phyloP scores from a whole-genome alignment of 352 stramenopile species.

The Phytophthora macrochlamydospora region DNA sequence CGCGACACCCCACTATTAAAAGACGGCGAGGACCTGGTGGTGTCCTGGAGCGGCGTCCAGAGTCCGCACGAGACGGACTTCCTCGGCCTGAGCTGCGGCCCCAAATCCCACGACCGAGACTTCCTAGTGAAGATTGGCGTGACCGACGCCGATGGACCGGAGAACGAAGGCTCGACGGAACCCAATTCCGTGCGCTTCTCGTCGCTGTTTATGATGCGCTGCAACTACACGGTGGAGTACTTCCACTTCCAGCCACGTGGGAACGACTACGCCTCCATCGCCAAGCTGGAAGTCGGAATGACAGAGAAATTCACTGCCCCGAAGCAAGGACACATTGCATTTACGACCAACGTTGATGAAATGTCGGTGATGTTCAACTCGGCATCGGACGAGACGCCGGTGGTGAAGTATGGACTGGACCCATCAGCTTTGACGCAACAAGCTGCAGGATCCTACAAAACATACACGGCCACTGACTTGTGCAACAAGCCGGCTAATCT shows the following conservation, averaged over 20 bases:
- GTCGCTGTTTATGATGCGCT: slow-evolving; percentile 79
- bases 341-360: slow-evolving; percentile 57
- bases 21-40: slow-evolving; percentile 75
- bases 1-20: slow-evolving; percentile 52
- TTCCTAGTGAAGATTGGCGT: slow-evolving; percentile 50
- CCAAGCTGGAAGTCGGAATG: slow-evolving; percentile 56
- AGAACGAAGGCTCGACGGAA: slow-evolving; percentile 22
- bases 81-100: slow-evolving; percentile 71
- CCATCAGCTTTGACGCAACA: slow-evolving; percentile 28
- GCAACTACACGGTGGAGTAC: slow-evolving; percentile 70
- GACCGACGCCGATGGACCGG: slow-evolving; percentile 31
- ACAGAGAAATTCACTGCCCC: slow-evolving; percentile 55
- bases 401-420: slow-evolving; percentile 51
- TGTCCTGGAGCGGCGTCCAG: slow-evolving; percentile 62
- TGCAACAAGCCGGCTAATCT: slow-evolving; percentile 67
- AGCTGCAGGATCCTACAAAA: slow-evolving; percentile 50
- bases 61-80: slow-evolving; percentile 64
- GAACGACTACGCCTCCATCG: slow-evolving; percentile 45
- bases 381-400: slow-evolving; percentile 53
- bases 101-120: slow-evolving; percentile 52
- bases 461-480: slow-evolving; percentile 73
- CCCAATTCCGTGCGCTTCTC: slow-evolving; percentile 61
- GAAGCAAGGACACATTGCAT: slow-evolving; percentile 76
- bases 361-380: slow-evolving; percentile 87
- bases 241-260: slow-evolving; percentile 57